phyloP scores from a whole-genome alignment of 768 basidiomycete genomes.

The Pleurotus tuoliensis region DNA sequence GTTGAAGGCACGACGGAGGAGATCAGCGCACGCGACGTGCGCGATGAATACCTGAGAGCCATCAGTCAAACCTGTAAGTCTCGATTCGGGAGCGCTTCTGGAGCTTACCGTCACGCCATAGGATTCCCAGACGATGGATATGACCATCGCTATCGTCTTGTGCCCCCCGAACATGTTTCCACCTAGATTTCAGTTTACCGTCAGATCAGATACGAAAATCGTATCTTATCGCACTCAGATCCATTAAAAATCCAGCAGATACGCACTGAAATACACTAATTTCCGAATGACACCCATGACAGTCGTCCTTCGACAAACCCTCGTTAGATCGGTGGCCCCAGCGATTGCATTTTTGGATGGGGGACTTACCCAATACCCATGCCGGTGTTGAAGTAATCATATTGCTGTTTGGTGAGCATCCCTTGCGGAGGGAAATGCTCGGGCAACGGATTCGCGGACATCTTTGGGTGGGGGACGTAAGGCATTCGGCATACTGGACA shows the following conservation, averaged over 20 bases:
- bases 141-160: background rate
- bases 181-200: background rate
- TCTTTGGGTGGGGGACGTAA: conserved; percentile 15
- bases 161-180: conserved; percentile 8
- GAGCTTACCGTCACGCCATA: conserved; percentile 9
- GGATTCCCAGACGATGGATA: conserved; percentile 15
- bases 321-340: background rate
- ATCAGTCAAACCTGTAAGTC: background rate
- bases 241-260: no score
- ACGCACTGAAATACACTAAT: background rate
- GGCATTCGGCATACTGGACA: conserved; percentile 23
- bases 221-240: no score
- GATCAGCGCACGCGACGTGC: conserved; percentile 14
- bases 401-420: conserved; percentile 14
- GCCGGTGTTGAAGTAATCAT: conserved; percentile 14
- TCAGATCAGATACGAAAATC: background rate
- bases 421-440: conserved; percentile 13
- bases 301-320: background rate
- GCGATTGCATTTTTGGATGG: background rate
- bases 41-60: conserved; percentile 10
- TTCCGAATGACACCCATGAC: background rate
- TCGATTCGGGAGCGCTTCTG: background rate
- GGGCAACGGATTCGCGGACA: conserved; percentile 10
- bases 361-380: conserved; percentile 6
- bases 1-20: conserved; percentile 18